These are phyloP conservation scores for Primulina eburnea DNA, from an alignment of 257 asterid species.

Conservation along the genomic window DNA sequence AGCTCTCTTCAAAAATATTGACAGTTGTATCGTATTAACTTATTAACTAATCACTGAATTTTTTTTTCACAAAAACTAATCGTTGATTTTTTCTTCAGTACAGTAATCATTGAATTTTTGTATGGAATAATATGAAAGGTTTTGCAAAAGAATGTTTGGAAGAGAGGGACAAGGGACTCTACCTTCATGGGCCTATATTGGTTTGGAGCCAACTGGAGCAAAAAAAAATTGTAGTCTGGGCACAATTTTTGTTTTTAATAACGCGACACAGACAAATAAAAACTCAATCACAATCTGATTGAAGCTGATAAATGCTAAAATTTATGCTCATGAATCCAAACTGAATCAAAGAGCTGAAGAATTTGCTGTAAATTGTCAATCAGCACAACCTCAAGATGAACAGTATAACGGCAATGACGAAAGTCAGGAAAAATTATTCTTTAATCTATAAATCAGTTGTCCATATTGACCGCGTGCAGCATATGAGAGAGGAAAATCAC, in stretches of 20 bases:
- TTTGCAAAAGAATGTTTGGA: background rate
- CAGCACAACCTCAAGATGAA: conserved; percentile 23
- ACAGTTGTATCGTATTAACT: background rate
- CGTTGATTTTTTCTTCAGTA: too few species aligned
- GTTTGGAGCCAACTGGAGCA: background rate
- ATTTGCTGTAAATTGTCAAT: conserved; percentile 25
- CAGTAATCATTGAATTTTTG: background rate
- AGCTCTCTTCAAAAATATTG: background rate
- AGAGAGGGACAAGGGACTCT: background rate
- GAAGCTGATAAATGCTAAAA: background rate
- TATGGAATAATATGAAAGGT: background rate
- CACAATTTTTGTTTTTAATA: too few species aligned
- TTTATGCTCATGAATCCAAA: background rate
- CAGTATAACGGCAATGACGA: conserved; percentile 3
- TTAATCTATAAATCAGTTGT: background rate
- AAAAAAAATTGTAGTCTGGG: background rate
- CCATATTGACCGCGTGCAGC: conserved; percentile 25
- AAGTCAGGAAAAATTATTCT: conserved; percentile 11
- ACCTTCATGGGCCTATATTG: background rate
- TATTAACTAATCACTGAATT: too few species aligned
- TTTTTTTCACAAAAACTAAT: background rate
- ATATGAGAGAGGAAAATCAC: conserved; percentile 36
- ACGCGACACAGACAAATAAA: too few species aligned
- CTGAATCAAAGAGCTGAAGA: conserved; percentile 23
- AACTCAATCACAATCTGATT: background rate